Percentiles rank a stretch among this genome's conserved stretches.
phyloP scores from a whole-genome alignment of 2,329 filamentous ascomycete species.

The Acarospora socialis region DNA sequence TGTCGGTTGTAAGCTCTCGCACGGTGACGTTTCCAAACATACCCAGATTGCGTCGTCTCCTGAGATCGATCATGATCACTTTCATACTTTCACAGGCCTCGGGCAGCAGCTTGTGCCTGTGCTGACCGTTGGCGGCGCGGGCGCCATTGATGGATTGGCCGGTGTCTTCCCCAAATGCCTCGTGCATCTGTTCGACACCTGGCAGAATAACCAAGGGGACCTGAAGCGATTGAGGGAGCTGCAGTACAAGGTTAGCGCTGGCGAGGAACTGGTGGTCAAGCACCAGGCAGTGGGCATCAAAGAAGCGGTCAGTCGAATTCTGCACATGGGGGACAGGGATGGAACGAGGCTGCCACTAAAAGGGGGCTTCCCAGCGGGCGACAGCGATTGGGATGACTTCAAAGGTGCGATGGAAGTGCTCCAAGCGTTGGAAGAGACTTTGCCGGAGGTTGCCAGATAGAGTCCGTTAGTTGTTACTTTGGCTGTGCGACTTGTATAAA shows the following conservation, averaged over 20 bases:
- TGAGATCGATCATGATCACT: conserved; percentile 42
- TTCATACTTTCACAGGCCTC: conserved; percentile 49
- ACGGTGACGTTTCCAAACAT: conserved; percentile 52
- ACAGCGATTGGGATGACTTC: no score
- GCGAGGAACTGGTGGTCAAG: conserved; percentile 47
- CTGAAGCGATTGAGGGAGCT: conserved; percentile 38
- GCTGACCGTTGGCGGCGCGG: conserved; percentile 47
- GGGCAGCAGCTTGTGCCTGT: conserved; percentile 52
- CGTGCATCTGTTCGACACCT: conserved; percentile 39
- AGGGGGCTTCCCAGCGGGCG: no score
- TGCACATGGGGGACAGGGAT: no score
- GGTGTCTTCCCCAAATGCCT: conserved; percentile 51
- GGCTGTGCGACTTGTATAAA: no score
- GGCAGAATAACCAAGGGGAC: conserved; percentile 28
- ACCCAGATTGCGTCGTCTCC: conserved; percentile 46
- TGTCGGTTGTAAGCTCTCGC: conserved; percentile 55
- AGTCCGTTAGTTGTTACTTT: no score
- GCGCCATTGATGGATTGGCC: conserved; percentile 52
- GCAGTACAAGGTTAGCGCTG: conserved; percentile 46
- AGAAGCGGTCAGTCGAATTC: conserved; percentile 45
- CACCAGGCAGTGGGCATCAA: conserved; percentile 52
- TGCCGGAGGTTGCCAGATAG: no score
- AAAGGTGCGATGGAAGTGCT: no score
- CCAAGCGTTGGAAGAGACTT: no score
- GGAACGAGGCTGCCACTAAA: no score